Base-by-base conservation (phyloP, 345 rosid genomes). In the Salix suchowensis region DNA sequence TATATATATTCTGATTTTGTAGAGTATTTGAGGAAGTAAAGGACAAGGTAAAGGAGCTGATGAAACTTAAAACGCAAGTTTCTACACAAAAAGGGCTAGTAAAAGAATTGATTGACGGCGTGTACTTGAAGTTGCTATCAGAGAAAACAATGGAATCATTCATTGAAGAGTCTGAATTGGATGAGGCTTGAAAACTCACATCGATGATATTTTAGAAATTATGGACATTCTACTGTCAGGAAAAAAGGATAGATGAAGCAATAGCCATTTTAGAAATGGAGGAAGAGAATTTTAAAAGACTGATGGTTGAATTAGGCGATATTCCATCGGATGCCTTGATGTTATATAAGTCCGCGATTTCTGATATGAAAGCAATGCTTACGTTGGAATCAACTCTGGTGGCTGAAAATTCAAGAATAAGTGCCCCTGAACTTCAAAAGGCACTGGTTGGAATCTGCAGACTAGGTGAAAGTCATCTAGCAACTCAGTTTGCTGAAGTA, bases 401-500 rank as follows among this genome's bases (percentile, higher is more conserved):
- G 40, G 90, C 90, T 67, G 88, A 81, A 82, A 88, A 88, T 76
- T 82, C 85, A 58, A 85, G 95, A 84, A 85, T 55, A 65, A 37
- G 81, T 67, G 87, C 90, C 48, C 73, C 89, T 23, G 91, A 91
- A 66, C 86, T 91, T 69, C 94, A 86, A 61, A 87, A 78, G 77
- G 80, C 91, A 70, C 76, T 89, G n/a, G 78, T 48, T 73, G 83
- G 86, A 44, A 77, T 91, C 67, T 71, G 84, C 79, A 86, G 88
- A 76, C 80, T 88, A 36, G 88, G 91, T 54, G 81, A 85, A 21
- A 30, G 65, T 68, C 70, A 74, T 80, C 84, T 86, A 37, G 89
- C 90, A 42, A 85, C 79, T 76, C 87, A 83, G 76, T 82, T 68
- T 85, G 84, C 74, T 89, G 19, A 89, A 84, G 19, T 76, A 84